Percentiles rank a stretch among this genome's conserved stretches.
These are phyloP conservation scores for Prunus salicina DNA, from an alignment of 306 rosid species.

Conservation along the genomic window DNA sequence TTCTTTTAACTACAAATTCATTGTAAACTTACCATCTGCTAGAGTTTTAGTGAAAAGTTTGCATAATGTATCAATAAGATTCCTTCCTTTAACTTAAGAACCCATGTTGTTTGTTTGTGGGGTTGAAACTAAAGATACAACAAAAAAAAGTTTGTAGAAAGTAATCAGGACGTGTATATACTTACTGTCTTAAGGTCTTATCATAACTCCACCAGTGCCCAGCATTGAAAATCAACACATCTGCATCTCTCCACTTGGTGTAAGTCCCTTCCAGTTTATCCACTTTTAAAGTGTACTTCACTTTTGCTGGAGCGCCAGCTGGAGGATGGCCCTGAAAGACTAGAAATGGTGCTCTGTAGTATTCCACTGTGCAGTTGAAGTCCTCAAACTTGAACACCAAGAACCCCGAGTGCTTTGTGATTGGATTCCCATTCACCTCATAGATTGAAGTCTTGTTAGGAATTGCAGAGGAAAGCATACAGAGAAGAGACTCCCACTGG, in stretches of 20 bases:
- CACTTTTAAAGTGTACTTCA: constrained; percentile 53
- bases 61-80: background rate
- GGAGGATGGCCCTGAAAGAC: constrained; percentile 84
- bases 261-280: constrained; percentile 78
- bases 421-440: constrained; percentile 76
- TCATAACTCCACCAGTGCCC: constrained; percentile 92
- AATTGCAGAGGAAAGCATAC: constrained; percentile 73
- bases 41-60: background rate
- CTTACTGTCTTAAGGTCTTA: constrained; percentile 72
- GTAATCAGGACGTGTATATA: background rate
- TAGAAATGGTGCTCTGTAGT: constrained; percentile 80
- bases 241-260: constrained; percentile 64
- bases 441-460: constrained; percentile 50
- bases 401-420: constrained; percentile 76
- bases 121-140: background rate
- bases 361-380: constrained; percentile 83
- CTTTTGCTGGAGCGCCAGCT: constrained; percentile 49
- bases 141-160: background rate
- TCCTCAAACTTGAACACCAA: constrained; percentile 71
- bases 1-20: background rate
- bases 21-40: background rate
- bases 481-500: constrained; percentile 94
- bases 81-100: background rate
- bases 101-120: background rate
- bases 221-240: constrained; percentile 74